phyloP scores from a whole-genome alignment of 73 alveolate genomes.

The Paramecium primaurelia region DNA sequence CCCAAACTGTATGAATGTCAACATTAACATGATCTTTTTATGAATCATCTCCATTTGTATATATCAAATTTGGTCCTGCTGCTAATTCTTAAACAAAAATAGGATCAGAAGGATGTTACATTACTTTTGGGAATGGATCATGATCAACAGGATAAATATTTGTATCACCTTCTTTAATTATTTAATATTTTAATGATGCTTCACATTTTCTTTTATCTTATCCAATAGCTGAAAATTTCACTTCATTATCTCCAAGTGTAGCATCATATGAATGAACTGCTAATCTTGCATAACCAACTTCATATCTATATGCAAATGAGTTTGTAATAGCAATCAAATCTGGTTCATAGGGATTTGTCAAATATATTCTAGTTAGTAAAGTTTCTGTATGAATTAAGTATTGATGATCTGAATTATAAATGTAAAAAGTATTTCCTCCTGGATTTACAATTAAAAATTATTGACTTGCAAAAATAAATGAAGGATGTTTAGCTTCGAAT shows the following conservation, averaged over 20 bases:
- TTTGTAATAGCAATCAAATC: background rate
- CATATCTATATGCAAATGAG: background rate
- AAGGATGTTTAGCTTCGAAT: background rate
- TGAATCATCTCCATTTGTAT: background rate
- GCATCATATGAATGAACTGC: background rate
- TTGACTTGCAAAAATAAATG: background rate
- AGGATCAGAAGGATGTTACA: background rate
- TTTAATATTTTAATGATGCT: background rate
- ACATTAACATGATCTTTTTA: background rate
- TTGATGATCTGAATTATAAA: background rate
- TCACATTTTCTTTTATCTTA: background rate
- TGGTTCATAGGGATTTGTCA: slow-evolving; percentile 40
- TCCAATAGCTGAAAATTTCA: background rate
- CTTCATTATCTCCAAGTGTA: background rate
- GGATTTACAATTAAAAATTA: background rate
- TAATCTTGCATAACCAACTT: background rate
- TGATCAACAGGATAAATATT: background rate
- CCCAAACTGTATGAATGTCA: background rate
- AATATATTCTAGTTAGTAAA: background rate
- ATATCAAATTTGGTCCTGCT: slow-evolving; percentile 18
- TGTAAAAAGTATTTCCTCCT: background rate
- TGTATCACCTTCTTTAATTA: background rate
- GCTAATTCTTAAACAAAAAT: background rate
- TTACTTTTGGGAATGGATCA: background rate
- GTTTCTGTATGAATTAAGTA: background rate